phyloP scores from a whole-genome alignment of 1,139 yeast species.

The Sugiyamaella castrensis region DNA sequence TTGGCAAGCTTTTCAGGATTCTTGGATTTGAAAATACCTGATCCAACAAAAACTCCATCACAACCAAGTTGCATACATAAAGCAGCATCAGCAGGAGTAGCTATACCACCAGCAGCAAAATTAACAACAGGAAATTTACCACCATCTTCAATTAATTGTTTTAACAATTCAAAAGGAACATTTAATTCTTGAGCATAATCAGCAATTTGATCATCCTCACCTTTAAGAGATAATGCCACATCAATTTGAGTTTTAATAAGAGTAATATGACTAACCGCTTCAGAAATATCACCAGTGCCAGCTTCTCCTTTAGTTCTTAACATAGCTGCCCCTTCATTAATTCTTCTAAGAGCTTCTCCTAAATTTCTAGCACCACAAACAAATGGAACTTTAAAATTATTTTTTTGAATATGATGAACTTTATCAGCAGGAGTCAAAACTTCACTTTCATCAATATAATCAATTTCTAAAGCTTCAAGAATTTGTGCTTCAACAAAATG shows the following conservation, averaged over 20 bases:
- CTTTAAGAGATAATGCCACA: slow-evolving; percentile 43
- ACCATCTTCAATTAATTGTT: slow-evolving; percentile 45
- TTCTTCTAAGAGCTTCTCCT: slow-evolving; percentile 81
- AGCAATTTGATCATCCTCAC: slow-evolving; percentile 46
- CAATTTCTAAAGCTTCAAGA: slow-evolving; percentile 68
- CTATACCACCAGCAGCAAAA: slow-evolving; percentile 90
- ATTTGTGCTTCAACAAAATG: slow-evolving; percentile 83
- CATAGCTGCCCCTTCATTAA: slow-evolving; percentile 86
- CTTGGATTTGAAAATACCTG: slow-evolving; percentile 76
- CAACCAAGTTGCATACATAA: slow-evolving; percentile 88
- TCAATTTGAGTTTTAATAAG: slow-evolving; percentile 57
- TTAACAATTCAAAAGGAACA: slow-evolving; percentile 56
- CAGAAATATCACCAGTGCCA: slow-evolving; percentile 84
- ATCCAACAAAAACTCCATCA: slow-evolving; percentile 90
- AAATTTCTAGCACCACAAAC: slow-evolving; percentile 84
- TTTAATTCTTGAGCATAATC: slow-evolving; percentile 57
- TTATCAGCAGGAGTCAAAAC: slow-evolving; percentile 83
- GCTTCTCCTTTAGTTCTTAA: slow-evolving; percentile 88
- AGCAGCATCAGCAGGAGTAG: slow-evolving; percentile 89
- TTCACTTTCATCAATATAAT: slow-evolving; percentile 80
- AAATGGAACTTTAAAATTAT: slow-evolving; percentile 66
- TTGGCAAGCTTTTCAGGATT: slow-evolving; percentile 74
- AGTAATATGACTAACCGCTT: slow-evolving; percentile 77
- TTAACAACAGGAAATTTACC: slow-evolving; percentile 81
- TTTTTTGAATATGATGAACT: slow-evolving; percentile 60